Evolutionary conservation across 78 protist genomes (phyloP).

Genomic region (Cavenderia fasciculata): DNA sequence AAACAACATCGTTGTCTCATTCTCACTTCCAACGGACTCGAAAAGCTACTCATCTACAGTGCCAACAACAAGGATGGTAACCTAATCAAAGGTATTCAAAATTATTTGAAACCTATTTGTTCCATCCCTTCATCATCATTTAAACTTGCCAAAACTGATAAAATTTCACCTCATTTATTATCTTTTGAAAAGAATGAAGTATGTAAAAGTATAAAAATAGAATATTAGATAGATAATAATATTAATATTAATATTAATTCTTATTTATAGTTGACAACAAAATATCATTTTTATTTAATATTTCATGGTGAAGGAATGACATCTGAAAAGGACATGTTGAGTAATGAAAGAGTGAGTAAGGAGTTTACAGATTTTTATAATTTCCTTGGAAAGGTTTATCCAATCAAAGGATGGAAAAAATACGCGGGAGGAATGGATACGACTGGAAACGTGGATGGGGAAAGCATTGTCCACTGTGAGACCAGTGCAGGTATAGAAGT

Average conservation of each 20-base stretch:
- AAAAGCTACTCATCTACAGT: slow-evolving; percentile 13
- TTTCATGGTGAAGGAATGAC: slow-evolving; percentile 43
- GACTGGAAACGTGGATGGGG: not conserved
- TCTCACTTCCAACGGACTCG: slow-evolving; percentile 19
- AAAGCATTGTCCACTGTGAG: slow-evolving; percentile 8
- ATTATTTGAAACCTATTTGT: slow-evolving; percentile 25
- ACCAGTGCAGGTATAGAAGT: slow-evolving; percentile 42
- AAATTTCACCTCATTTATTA: not conserved
- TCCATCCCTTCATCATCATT: slow-evolving; percentile 11
- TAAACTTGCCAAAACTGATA: slow-evolving; percentile 23
- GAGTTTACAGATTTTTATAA: slow-evolving; percentile 51
- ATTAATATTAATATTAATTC: not conserved
- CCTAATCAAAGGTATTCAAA: slow-evolving; percentile 12
- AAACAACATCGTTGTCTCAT: slow-evolving; percentile 39
- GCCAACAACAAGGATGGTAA: not conserved
- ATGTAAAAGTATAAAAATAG: not conserved
- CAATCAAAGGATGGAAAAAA: slow-evolving; percentile 22
- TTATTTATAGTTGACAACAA: slow-evolving; percentile 9
- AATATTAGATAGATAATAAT: not conserved
- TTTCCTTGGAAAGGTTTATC: slow-evolving; percentile 42
- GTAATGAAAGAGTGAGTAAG: slow-evolving; percentile 19
- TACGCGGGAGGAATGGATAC: slow-evolving; percentile 42
- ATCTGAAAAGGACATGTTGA: slow-evolving; percentile 10
- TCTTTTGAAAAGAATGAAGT: slow-evolving; percentile 28
- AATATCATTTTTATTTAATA: slow-evolving; percentile 13